Conservation (phyloP, 1,284 basidiomycete genomes). For the Ceratobasidium sp. region DNA sequence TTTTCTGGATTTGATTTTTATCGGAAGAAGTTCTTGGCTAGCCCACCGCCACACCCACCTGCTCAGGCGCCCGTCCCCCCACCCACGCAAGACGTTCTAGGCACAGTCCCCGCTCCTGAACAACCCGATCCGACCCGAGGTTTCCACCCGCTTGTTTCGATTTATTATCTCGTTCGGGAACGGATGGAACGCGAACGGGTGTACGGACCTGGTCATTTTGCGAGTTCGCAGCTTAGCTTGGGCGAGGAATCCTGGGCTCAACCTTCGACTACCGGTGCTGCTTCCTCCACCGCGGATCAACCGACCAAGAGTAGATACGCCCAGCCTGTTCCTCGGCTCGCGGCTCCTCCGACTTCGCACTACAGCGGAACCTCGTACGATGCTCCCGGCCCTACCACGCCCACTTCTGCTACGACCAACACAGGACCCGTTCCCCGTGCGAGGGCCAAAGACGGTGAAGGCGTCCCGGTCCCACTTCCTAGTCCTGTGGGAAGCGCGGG, state of each 20-base stretch:
- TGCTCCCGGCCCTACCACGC: constrained; percentile 64
- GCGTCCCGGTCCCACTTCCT: constrained; percentile 33
- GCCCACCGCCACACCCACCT: constrained; percentile 69
- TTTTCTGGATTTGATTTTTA: constrained; percentile 98
- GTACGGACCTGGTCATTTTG: constrained; percentile 94
- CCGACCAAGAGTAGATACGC: constrained; percentile 73
- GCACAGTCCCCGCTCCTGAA: constrained; percentile 61
- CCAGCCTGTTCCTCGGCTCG: constrained; percentile 84
- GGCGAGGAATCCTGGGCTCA: constrained; percentile 41
- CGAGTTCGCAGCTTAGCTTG: constrained; percentile 82
- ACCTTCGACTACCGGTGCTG: not conserved
- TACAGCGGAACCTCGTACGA: constrained; percentile 85
- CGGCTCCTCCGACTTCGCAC: constrained; percentile 83
- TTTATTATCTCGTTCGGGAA: constrained; percentile 96
- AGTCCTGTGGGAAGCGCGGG: constrained; percentile 24
- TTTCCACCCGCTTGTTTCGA: constrained; percentile 95
- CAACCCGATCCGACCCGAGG: constrained; percentile 87
- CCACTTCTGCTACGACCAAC: constrained; percentile 60
- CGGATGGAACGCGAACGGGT: constrained; percentile 95
- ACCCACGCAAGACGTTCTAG: constrained; percentile 65
- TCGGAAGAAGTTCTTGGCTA: constrained; percentile 88
- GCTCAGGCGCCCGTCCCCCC: constrained; percentile 54
- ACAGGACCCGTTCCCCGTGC: constrained; percentile 50
- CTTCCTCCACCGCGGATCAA: not conserved
- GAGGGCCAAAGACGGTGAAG: constrained; percentile 50